Evolutionary conservation across 768 basidiomycete genomes (phyloP), one percentile per base, ranked within the genome.

Genomic region (Agrocybe praecox): DNA sequence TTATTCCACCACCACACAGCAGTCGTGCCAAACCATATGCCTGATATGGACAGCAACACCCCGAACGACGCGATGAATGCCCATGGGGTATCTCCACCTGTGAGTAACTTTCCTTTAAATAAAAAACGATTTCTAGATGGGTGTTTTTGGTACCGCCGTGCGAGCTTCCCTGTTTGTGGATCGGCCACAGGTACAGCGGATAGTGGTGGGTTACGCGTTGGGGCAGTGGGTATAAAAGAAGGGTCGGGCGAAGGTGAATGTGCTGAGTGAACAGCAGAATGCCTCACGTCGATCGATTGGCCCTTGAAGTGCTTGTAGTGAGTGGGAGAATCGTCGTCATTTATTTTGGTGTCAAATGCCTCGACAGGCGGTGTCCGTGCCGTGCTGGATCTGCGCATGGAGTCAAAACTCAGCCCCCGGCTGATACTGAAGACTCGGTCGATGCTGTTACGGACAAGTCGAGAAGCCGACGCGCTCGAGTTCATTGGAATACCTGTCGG

Each of bases 1-100:
- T 94, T 77, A 34, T 75, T 74, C 95, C 96, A 98, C 83, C 96
- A 88, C 84, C 88, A 96, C 17, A 88, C 85, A 46, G 87, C 89
- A 0, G 94, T 95, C 22, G 93, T 93, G 10, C 86, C 90, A 60
- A 97, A 85, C 92, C 93, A 99, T 9, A 90, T 72, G 0, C 87
- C 92, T 2, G 90, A 76, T 46, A 98, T 79, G 2, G 79, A 79
- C 22, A 94, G 67, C 23, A 89, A 74, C 19, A 96, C 52, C 1
- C 70, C 67, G 48, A 96, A 73, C 7, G 83, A 83, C 0, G 78
- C 81, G 2, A 92, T 64, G 62, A 98, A 92, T 5, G 96, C 93
- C 77, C 85, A 86, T 0, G 89, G 88, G 18, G 85, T 83, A 73
- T 98, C 96, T 1, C 93, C 93, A 7, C 95, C 94, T 0, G 89